Evolutionary conservation across 768 basidiomycete genomes (phyloP), one percentile per base, ranked within the genome.

Genomic region (Pleurotus platypus): DNA sequence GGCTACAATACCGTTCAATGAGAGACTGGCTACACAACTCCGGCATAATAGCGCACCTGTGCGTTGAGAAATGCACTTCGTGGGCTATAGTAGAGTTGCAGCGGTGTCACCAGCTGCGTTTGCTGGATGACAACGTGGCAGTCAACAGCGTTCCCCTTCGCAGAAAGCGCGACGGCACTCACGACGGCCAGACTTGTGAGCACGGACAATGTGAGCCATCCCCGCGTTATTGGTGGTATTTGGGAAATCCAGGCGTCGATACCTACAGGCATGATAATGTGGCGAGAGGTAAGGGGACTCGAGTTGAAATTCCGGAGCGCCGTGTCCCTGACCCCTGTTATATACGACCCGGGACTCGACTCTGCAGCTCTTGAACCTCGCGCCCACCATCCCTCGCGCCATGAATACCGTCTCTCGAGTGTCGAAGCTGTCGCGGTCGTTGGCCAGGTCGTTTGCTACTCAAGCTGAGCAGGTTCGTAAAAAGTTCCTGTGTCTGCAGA

Each of bases 41-140:
- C 30, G 22, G 35, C 43, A 47, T 57, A 27, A 13, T 13, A 13
- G 69, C 79, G 55, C 51, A 87, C 92, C 81, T 96, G 93, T 27
- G 76, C 79, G 62, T 95, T 92, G 13, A 82, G 78, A 60, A 95
- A 90, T 5, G 89, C 86, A 38, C 88, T 84, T 70, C 89, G 91
- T 68, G 86, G 90, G 64, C 91, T 96, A 72, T 92, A 96, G 71
- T 95, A 98, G 42, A 97, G 80, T 67, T 97, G 94, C 22, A 96
- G 73, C 2, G 93, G 92, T 0, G 94, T 92, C 2, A 98, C 83
- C 24, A 94, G 75, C 65, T 95, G 89, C 64, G 88, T 92, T 93
- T 98, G 94, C 94, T 97, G 26, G 26, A 57, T 57, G 49, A 12
- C 57, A 58, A 54, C 50, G 43, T 37, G 42, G 54, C 49, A 49